A percentile compares a stretch with the other conserved stretches of the same genome.
Conservation (phyloP, 805 yeast species). For the Brettanomyces nanus region DNA sequence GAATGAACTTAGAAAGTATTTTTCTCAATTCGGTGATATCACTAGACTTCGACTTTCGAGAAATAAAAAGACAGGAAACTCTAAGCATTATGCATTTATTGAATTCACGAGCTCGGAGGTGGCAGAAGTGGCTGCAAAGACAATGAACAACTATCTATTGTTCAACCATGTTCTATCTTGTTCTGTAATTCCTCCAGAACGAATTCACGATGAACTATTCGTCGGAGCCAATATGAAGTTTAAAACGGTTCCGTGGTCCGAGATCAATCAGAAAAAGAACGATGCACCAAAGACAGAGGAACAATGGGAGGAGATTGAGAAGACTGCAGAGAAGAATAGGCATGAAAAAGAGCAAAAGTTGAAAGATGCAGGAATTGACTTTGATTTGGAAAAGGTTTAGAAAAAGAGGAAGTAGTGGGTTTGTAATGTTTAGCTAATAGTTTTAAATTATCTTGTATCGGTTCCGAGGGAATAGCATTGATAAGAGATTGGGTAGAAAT, state of each 20-base stretch:
- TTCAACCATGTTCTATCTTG: slow-evolving; percentile 79
- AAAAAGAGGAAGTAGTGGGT: too few species aligned
- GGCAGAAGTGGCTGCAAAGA: slow-evolving; percentile 84
- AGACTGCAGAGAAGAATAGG: slow-evolving; percentile 34
- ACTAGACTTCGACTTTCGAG: slow-evolving; percentile 73
- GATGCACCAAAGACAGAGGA: slow-evolving; percentile 51
- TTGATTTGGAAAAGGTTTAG: too few species aligned
- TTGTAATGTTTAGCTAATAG: too few species aligned
- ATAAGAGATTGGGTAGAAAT: too few species aligned
- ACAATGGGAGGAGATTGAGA: slow-evolving; percentile 47
- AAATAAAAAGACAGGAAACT: slow-evolving; percentile 81
- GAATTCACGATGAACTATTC: slow-evolving; percentile 51
- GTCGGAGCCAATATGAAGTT: slow-evolving; percentile 46
- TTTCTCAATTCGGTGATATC: slow-evolving; percentile 85
- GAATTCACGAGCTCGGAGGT: slow-evolving; percentile 71
- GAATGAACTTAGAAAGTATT: slow-evolving; percentile 67
- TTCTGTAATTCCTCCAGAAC: slow-evolving; percentile 44
- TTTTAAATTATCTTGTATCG: too few species aligned
- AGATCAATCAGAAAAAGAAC: slow-evolving; percentile 42
- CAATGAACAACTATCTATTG: slow-evolving; percentile 90
- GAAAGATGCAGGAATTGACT: slow-evolving; percentile 52
- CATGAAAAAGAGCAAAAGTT: slow-evolving; percentile 40
- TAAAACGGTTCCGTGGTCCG: slow-evolving; percentile 52
- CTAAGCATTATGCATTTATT: slow-evolving; percentile 86
- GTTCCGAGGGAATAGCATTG: too few species aligned